These are phyloP conservation scores for Lasiodiplodia sp. DNA, from an alignment of 2,329 filamentous ascomycete genomes.

Conservation along the genomic window DNA sequence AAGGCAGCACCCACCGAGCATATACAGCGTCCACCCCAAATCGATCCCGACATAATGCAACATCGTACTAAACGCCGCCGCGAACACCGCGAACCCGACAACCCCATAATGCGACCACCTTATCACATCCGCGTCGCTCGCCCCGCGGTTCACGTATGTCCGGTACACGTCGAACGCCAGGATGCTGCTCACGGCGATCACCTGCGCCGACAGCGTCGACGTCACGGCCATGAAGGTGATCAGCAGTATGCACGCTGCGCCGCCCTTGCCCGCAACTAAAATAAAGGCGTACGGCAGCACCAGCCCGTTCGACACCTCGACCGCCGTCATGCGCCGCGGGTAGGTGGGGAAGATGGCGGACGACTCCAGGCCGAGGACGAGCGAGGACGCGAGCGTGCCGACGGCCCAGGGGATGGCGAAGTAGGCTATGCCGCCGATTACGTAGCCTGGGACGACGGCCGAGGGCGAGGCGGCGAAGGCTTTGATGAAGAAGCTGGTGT, in stretches of 20 bases:
- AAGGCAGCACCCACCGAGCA: too few species aligned
- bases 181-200: slow-evolving; percentile 62
- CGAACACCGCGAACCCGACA: slow-evolving; percentile 60
- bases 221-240: slow-evolving; percentile 50
- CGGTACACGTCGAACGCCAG: slow-evolving; percentile 63
- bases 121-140: slow-evolving; percentile 59
- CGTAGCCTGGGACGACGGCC: slow-evolving; percentile 60
- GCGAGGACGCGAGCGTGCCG: slow-evolving; percentile 59
- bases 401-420: slow-evolving; percentile 63
- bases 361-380: slow-evolving; percentile 57
- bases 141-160: slow-evolving; percentile 56
- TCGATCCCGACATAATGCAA: slow-evolving; percentile 63
- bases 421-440: slow-evolving; percentile 60
- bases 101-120: slow-evolving; percentile 62
- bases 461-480: slow-evolving; percentile 56
- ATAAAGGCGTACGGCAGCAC: slow-evolving; percentile 50
- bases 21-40: slow-evolving; percentile 62
- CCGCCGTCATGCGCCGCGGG: slow-evolving; percentile 50
- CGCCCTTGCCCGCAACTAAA: slow-evolving; percentile 49
- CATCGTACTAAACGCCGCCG: slow-evolving; percentile 60
- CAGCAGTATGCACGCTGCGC: slow-evolving; percentile 46
- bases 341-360: slow-evolving; percentile 62
- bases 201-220: slow-evolving; percentile 60
- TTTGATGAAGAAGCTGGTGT: slow-evolving; percentile 62
- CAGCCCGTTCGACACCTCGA: slow-evolving; percentile 47